A percentile compares a stretch with the other conserved stretches of the same genome.
Conservation (phyloP, 805 yeast species). For the Wickerhamomyces alni region DNA sequence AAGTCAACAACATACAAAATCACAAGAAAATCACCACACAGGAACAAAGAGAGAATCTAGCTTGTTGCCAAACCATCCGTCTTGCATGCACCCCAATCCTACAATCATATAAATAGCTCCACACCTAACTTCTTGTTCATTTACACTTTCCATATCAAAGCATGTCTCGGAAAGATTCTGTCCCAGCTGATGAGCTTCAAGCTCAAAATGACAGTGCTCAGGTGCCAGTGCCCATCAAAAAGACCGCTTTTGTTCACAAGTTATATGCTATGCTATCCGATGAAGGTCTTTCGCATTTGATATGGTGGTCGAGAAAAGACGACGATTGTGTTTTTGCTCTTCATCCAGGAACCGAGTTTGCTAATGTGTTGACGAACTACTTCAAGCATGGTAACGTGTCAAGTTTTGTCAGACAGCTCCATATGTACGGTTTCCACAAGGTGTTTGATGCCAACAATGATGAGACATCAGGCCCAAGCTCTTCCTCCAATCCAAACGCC, state of each 20-base stretch:
- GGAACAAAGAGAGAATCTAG: too few relatives aligned
- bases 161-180: neutral
- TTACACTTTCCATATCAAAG: too few relatives aligned
- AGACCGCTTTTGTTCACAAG: constrained; percentile 56
- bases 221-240: constrained; percentile 6
- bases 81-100: too few relatives aligned
- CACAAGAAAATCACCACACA: too few relatives aligned
- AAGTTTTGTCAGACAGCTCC: constrained; percentile 87
- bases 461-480: constrained; percentile 2
- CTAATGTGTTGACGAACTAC: constrained; percentile 56
- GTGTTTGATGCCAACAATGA: constrained; percentile 29
- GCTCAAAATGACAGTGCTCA: neutral
- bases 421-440: constrained; percentile 96
- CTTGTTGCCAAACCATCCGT: too few relatives aligned
- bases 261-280: constrained; percentile 59
- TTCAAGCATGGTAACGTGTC: constrained; percentile 94
- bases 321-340: constrained; percentile 51
- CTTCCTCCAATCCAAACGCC: neutral
- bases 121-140: too few relatives aligned
- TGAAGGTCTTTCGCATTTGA: constrained; percentile 42
- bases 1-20: too few relatives aligned
- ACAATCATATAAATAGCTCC: too few relatives aligned
- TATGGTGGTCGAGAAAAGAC: constrained; percentile 55
- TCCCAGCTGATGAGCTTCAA: neutral
- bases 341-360: constrained; percentile 60